Evolutionary conservation across 1,284 basidiomycete species (phyloP).

Genomic region (Ganoderma lucidum): DNA sequence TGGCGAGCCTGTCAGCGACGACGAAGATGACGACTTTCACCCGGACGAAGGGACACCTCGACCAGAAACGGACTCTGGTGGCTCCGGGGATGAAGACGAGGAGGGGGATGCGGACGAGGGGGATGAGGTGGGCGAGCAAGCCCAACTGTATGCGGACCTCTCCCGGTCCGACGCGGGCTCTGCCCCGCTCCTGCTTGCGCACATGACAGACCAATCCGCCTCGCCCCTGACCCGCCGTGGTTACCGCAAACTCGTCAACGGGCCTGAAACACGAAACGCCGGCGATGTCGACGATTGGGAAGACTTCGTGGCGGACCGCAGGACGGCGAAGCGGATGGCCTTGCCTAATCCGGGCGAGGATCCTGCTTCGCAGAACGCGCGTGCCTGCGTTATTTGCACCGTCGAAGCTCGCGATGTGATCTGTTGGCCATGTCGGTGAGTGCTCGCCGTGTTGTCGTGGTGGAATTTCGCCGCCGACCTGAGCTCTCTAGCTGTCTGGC

Average conservation of each 20-base stretch:
- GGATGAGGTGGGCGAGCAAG: slow-evolving; percentile 45
- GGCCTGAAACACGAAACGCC: slow-evolving; percentile 16
- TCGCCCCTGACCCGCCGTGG: slow-evolving; percentile 56
- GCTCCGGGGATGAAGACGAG: slow-evolving; percentile 33
- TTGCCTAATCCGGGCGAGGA: slow-evolving; percentile 35
- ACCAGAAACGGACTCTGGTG: slow-evolving; percentile 8
- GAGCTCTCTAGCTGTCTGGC: slow-evolving; percentile 62
- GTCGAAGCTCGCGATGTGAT: slow-evolving; percentile 73
- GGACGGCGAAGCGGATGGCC: slow-evolving; percentile 28
- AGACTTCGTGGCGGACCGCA: slow-evolving; percentile 37
- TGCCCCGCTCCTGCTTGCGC: slow-evolving; percentile 57
- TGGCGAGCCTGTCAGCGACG: slow-evolving; percentile 68
- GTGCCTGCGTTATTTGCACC: slow-evolving; percentile 77
- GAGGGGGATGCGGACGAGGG: slow-evolving; percentile 31
- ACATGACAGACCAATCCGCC: slow-evolving; percentile 50
- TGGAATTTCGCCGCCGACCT: neutral
- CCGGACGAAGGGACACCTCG: slow-evolving; percentile 26
- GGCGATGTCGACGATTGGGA: slow-evolving; percentile 38
- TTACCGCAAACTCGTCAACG: slow-evolving; percentile 48
- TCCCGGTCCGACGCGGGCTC: slow-evolving; percentile 44
- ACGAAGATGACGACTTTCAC: slow-evolving; percentile 62
- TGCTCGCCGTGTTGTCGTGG: slow-evolving; percentile 16
- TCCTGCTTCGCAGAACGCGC: slow-evolving; percentile 45
- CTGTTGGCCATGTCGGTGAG: slow-evolving; percentile 82
- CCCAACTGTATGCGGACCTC: slow-evolving; percentile 54